Evolutionary conservation across 2,329 filamentous ascomycete species (phyloP).

Genomic region (Botrytis cinerea): DNA sequence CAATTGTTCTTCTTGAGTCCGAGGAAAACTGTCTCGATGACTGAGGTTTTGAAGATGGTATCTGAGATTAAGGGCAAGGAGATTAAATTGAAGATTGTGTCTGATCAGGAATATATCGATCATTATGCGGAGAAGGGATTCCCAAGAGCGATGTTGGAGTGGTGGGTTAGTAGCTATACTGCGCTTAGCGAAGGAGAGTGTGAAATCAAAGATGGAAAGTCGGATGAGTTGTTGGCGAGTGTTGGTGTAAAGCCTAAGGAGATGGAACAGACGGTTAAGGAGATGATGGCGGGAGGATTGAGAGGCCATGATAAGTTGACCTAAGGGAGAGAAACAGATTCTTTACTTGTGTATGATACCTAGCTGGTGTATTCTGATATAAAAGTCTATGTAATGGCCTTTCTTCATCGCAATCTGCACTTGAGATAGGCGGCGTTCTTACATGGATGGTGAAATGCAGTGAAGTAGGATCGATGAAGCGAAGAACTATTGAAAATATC

Average conservation of each 20-base stretch:
- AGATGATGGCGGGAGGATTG: neutral
- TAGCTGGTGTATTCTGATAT: neutral
- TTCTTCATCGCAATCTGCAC: neutral
- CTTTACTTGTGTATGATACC: neutral
- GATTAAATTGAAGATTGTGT: neutral
- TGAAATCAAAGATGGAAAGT: neutral
- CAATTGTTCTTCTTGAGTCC: slow-evolving; percentile 15
- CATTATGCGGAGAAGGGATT: neutral
- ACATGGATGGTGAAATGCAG: neutral
- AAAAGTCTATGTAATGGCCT: neutral
- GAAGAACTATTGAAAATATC: neutral
- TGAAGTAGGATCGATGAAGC: neutral
- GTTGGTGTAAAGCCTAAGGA: neutral
- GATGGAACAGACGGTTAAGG: neutral
- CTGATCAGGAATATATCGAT: neutral
- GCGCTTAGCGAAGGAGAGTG: neutral
- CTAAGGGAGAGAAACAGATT: neutral
- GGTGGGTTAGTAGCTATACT: slow-evolving; percentile 9
- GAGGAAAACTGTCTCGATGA: neutral
- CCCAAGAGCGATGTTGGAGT: slow-evolving; percentile 8
- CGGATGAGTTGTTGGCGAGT: slow-evolving; percentile 9
- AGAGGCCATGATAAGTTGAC: neutral
- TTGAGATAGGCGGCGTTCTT: neutral
- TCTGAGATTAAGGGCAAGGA: neutral
- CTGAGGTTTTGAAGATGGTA: neutral